Evolutionary conservation across 169 alveolate species (phyloP), one percentile per base, ranked within the genome.

Genomic region (Babesia bigemina): DNA sequence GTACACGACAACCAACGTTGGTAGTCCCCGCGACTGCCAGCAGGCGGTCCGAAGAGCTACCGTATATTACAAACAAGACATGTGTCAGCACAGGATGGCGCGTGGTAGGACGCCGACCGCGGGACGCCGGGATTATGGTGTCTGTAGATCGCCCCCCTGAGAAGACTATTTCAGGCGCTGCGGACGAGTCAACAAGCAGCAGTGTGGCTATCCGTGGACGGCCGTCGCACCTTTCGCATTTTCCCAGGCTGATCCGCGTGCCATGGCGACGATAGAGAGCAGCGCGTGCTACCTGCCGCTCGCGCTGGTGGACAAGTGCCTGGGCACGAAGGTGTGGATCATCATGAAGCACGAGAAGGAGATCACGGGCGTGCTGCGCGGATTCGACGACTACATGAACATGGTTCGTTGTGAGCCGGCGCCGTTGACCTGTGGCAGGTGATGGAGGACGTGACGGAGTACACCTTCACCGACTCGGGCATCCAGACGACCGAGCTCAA

Each of bases 311-410:
- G 98, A 95, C 88, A 95, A 94, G 76, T 95, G 98, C 85, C 94
- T 95, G 28, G 98, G 98, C 39, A 92, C 94, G 50, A 88, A 94
- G 60, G 92, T 95, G 48, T 95, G 97, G 96, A 92, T 93, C 14
- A 86, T 88, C 75, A 93, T 95, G 95, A 86, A 90, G 86, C 92
- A 93, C 19, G 96, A 92, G 55, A 90, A 86, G 53, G 94, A 89
- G 79, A 72, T 94, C 45, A 94, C 92, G 45, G 98, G 98, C 39
- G 92, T 93, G 21, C 79, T 95, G 63, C 86, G 96, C 61, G 98
- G 98, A 12, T 95, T 95, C 84, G 98, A 95, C 85, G 98, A 95
- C 85, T 95, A 94, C 69, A 96, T 95, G 71, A 95, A 95, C 84
- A 95, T 95, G 98, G 94, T 61, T 17, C 11, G 70, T 84, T 59